Evolutionary conservation across 768 basidiomycete genomes (phyloP), one percentile per base, ranked within the genome.

Genomic region (Mycena olivaceomarginata): DNA sequence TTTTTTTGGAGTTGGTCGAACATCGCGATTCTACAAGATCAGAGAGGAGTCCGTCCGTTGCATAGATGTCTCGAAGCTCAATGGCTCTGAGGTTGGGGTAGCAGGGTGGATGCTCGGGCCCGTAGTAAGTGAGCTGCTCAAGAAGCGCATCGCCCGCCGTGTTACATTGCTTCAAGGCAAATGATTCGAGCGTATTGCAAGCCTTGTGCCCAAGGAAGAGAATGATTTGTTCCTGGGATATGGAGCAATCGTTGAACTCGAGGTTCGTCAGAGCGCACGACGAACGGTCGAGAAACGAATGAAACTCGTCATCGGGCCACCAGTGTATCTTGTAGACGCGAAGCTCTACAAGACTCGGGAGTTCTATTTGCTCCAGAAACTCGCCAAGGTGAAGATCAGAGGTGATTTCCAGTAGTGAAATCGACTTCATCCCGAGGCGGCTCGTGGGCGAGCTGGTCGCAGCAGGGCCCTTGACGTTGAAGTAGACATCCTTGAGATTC

Each of bases 391-490:
- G 18, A 0, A 64, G 59, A 18, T 25, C 8, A 5, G 70, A 72
- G 9, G 76, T 72, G 16, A 77, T 22, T 62, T 77, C 72, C 2
- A 73, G 7, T 39, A 43, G 39, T 4, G 62, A 65, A 43, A 77
- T 15, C 8, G 51, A 37, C 25, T 37, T 37, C 67, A 73, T 63
- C 16, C 63, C 71, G 18, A 77, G 67, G 40, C 41, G n/a, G 7
- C 18, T 43, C 56, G 65, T 60, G 2, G 25, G 53, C n/a, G 75
- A 66, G 39, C 60, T 45, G 31, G 62, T 65, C n/a, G 25, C 59
- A 46, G 20, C 11, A n/a, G 76, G 76, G 8, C 76, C 76, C 8
- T 45, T 41, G 57, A 77, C 37, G 41, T 76, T 65, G 11, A 76
- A 39, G 65, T 59, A 66, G 25, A 63, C 45, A 37, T 76, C 51